Evolutionary conservation across 2,329 filamentous ascomycete species (phyloP).

Genomic region (Colletotrichum incanum): DNA sequence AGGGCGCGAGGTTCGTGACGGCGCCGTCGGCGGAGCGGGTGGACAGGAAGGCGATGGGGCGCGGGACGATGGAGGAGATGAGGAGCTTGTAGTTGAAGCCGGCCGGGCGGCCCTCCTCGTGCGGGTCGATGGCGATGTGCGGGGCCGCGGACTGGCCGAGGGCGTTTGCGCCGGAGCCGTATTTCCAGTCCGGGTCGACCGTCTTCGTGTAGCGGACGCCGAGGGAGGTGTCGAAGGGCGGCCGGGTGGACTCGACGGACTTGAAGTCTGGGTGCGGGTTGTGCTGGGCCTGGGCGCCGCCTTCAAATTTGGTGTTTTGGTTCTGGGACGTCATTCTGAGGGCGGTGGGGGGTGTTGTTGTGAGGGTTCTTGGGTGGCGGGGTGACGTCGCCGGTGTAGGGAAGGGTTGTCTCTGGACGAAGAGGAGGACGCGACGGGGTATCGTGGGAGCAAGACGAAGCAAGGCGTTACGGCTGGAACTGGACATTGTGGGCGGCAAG

Average conservation of each 20-base stretch:
- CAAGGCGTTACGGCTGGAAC: neutral
- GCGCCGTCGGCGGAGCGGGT: slow-evolving; percentile 72
- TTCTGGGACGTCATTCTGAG: slow-evolving; percentile 19
- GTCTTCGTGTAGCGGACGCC: slow-evolving; percentile 74
- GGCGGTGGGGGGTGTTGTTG: neutral
- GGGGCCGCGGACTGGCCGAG: slow-evolving; percentile 68
- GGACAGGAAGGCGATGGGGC: slow-evolving; percentile 81
- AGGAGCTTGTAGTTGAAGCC: slow-evolving; percentile 92
- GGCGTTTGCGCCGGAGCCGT: slow-evolving; percentile 76
- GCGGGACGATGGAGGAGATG: slow-evolving; percentile 85
- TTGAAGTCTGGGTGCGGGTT: slow-evolving; percentile 85
- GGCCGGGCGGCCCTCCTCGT: slow-evolving; percentile 77
- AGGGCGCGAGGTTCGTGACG: slow-evolving; percentile 83
- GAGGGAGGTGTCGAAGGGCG: slow-evolving; percentile 68
- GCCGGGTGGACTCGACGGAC: slow-evolving; percentile 76
- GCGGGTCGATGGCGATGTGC: slow-evolving; percentile 87
- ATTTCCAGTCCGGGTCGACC: slow-evolving; percentile 75
- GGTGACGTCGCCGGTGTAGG: neutral
- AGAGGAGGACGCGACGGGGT: neutral
- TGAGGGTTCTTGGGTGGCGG: neutral
- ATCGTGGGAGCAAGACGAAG: slow-evolving; percentile 26
- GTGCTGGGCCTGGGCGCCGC: slow-evolving; percentile 58
- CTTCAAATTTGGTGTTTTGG: slow-evolving; percentile 17
- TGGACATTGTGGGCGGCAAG: neutral
- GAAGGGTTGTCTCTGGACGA: neutral